These are phyloP conservation scores for Exserohilum rostratum DNA, from an alignment of 2,329 filamentous ascomycete species.

Conservation along the genomic window DNA sequence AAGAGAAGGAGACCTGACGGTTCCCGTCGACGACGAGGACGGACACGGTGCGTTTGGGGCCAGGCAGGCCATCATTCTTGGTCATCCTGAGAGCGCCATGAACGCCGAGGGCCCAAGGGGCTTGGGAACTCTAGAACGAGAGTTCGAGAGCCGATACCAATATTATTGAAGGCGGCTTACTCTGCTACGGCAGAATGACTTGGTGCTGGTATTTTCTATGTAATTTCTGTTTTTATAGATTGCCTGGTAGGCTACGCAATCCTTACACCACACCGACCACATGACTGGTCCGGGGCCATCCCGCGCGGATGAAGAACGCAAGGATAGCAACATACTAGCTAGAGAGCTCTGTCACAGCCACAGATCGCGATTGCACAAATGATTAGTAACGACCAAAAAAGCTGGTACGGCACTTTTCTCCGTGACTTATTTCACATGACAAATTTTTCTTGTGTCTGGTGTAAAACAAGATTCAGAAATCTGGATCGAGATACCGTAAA, in stretches of 20 bases:
- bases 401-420: no score
- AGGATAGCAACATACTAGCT: no score
- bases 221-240: not conserved
- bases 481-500: no score
- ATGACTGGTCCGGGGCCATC: no score
- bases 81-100: constrained; percentile 25
- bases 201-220: not conserved
- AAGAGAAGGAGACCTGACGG: constrained; percentile 27
- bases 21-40: constrained; percentile 24
- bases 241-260: not conserved
- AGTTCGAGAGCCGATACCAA: constrained; percentile 2
- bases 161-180: constrained; percentile 2
- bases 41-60: constrained; percentile 20
- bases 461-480: no score
- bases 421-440: no score
- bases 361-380: no score
- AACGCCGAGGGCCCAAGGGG: constrained; percentile 19
- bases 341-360: no score
- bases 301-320: no score
- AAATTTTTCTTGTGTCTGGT: no score
- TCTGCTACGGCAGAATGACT: not conserved
- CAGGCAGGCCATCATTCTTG: constrained; percentile 33
- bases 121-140: constrained; percentile 19
- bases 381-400: no score
- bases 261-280: no score